Conservation (phyloP, 768 basidiomycete genomes). For the Termitomyces sp. region DNA sequence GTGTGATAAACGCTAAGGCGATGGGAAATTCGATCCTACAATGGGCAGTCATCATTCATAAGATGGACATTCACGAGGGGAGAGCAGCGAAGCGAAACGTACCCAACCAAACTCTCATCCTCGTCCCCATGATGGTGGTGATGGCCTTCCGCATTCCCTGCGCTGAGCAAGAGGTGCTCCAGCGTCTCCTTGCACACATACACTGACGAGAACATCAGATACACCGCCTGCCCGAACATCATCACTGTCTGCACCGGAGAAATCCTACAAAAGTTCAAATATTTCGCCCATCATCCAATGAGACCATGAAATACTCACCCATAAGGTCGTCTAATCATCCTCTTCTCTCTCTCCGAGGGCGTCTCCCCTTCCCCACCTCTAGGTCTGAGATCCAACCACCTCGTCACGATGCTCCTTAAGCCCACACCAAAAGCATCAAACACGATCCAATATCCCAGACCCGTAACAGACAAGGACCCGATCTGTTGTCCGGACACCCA, state of each 20-base stretch:
- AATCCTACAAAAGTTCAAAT: constrained; percentile 32
- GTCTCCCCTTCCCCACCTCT: constrained; percentile 11
- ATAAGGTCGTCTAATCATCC: constrained; percentile 58
- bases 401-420: constrained; percentile 39
- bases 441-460: constrained; percentile 93
- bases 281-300: not conserved
- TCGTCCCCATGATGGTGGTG: constrained; percentile 66
- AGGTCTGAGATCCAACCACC: constrained; percentile 27
- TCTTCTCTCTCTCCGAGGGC: constrained; percentile 22
- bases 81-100: constrained; percentile 10
- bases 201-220: constrained; percentile 89
- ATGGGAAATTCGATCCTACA: constrained; percentile 62
- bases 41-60: not conserved
- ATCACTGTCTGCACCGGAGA: constrained; percentile 63
- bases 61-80: constrained; percentile 36
- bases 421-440: constrained; percentile 87
- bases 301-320: constrained; percentile 19
- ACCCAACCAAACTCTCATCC: constrained; percentile 39
- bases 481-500: constrained; percentile 90
- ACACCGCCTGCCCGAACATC: constrained; percentile 88
- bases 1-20: constrained; percentile 45
- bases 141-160: constrained; percentile 40
- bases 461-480: constrained; percentile 84
- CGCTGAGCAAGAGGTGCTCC: constrained; percentile 81
- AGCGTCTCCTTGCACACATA: constrained; percentile 98